phyloP scores from a whole-genome alignment of 805 yeast species.

The Torulaspora maleeae region DNA sequence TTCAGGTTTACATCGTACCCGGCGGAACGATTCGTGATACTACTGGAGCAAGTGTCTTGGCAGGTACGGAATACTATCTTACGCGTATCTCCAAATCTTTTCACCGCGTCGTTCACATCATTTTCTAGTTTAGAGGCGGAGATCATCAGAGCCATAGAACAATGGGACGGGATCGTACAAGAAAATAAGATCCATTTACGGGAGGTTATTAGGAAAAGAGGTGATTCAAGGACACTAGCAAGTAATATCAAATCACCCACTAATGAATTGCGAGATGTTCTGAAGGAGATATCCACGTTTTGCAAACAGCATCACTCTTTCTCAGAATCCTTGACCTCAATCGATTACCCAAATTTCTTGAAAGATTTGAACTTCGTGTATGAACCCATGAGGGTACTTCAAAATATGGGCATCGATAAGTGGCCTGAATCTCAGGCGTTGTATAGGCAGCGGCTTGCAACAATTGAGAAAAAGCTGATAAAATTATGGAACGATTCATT shows the following conservation, averaged over 20 bases:
- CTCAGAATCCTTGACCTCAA: conserved; percentile 31
- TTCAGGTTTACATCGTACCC: conserved; percentile 61
- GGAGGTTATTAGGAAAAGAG: conserved; percentile 65
- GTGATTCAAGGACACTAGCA: conserved; percentile 60
- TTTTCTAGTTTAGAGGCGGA: conserved; percentile 39
- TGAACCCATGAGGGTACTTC: conserved; percentile 37
- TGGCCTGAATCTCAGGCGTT: conserved; percentile 41
- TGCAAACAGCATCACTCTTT: conserved; percentile 53
- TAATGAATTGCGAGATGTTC: conserved; percentile 38
- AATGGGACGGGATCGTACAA: conserved; percentile 59
- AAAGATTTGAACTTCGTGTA: conserved; percentile 41
- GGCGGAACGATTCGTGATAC: conserved; percentile 51
- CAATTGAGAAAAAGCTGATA: conserved; percentile 46
- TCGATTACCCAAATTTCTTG: conserved; percentile 23
- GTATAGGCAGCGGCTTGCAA: conserved; percentile 42
- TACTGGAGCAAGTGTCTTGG: conserved; percentile 60
- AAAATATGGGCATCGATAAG: conserved; percentile 17
- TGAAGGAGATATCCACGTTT: conserved; percentile 43
- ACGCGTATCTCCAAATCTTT: conserved; percentile 41
- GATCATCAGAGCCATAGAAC: conserved; percentile 3
- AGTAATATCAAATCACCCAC: conserved; percentile 53
- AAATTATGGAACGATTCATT: conserved; percentile 39
- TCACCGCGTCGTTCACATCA: conserved; percentile 34
- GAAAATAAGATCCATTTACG: conserved; percentile 64
- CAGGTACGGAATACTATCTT: conserved; percentile 49